Base-by-base conservation (phyloP, 192 early-diverging fungal genomes). In the Thamnidium elegans region DNA sequence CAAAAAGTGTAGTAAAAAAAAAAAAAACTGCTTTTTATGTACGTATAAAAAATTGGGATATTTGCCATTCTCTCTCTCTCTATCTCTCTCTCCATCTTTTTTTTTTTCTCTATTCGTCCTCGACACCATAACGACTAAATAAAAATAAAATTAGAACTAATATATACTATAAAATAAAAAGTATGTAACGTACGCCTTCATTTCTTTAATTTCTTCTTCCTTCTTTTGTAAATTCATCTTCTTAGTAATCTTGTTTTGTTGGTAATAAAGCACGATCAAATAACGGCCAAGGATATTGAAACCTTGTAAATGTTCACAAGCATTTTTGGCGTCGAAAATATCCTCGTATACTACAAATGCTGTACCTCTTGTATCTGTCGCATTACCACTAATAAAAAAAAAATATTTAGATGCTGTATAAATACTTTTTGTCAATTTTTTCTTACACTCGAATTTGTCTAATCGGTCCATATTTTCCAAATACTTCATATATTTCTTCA, bases 291-390 rank as follows among this genome's bases (percentile, higher is more conserved):
- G 86, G 36, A 99, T 89, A 70, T 99, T 99, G 76, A 95, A 99
- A 46, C 97, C 97, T 50, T 89, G 89, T 15, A 99, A 70, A 72
- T 97, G 95, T 58, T 97, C 94, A 71, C 94, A 96, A 0, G 97
- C 97, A 15, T 90, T 89, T 76, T 99, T 99, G 31, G 95, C 94
- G 65, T 99, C 97, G 69, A 92, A 94, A 7, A 99, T 96, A 65
- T 99, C 97, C 67, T 99, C 96, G 66, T 96, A 98, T 1, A 98
- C 90, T 19, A 99, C 97, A 78, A 92, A 99, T 13, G 95, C 97
- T 14, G 95, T 95, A 50, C 97, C 97, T 53, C 85, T 84, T 6
- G 97, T 97, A 65, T 96, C 94, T 32, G 79, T 81, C 7, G 85
- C 89, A 36, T 81, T 91, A 1, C 97, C 95, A 67, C 75, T 77